Evolutionary conservation across 768 basidiomycete genomes (phyloP).

Genomic region (Boletus pseudopeckii): DNA sequence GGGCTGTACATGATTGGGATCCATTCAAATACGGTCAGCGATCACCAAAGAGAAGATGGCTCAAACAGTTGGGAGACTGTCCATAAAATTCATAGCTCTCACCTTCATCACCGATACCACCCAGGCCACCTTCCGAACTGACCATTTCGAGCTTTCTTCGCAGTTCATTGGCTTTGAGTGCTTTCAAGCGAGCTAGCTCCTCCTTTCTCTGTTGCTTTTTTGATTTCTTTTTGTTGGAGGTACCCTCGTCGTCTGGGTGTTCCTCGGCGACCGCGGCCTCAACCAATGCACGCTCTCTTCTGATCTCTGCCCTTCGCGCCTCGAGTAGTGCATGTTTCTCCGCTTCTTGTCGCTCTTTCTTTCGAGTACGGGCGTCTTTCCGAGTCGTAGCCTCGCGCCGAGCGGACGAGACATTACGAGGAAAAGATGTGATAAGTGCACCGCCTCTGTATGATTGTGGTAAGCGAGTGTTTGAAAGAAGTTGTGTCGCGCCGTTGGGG

Average conservation of each 20-base stretch:
- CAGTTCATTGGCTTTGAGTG: conserved; percentile 82
- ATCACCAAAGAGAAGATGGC: neutral
- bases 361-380: conserved; percentile 79
- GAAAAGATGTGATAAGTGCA: conserved; percentile 64
- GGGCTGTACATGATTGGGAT: conserved; percentile 35
- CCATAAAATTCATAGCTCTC: neutral
- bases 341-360: conserved; percentile 67
- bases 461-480: neutral
- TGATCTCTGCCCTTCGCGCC: conserved; percentile 71
- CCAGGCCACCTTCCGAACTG: conserved; percentile 63
- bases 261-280: conserved; percentile 75
- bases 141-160: conserved; percentile 72
- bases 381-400: conserved; percentile 74
- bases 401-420: conserved; percentile 66
- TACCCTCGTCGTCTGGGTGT: conserved; percentile 67
- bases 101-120: conserved; percentile 27
- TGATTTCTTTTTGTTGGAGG: conserved; percentile 47
- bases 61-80: neutral
- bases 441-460: conserved; percentile 48
- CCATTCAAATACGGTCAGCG: neutral
- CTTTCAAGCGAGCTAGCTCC: conserved; percentile 76
- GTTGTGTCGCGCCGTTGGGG: no score
- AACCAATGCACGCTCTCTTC: conserved; percentile 58
- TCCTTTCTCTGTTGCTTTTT: conserved; percentile 45
- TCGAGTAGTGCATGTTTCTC: conserved; percentile 70